A percentile compares a stretch with the other conserved stretches of the same genome.
Conservation (phyloP, 2,329 filamentous ascomycete species). For the Anthostomella pinea region DNA sequence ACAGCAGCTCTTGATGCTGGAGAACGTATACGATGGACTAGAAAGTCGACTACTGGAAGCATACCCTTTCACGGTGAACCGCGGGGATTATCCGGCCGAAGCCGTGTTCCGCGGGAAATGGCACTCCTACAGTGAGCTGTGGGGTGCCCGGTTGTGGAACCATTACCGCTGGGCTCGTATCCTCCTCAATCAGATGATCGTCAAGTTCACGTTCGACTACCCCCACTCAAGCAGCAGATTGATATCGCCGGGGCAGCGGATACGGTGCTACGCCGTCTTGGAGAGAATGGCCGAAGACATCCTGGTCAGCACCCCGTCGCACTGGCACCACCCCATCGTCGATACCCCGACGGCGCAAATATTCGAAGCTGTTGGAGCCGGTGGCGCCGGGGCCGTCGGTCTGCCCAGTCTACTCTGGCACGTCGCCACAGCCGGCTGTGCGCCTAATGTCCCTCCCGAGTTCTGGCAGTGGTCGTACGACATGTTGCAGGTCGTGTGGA, state of each 20-base stretch:
- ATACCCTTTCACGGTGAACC: constrained; percentile 38
- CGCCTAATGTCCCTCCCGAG: constrained; percentile 41
- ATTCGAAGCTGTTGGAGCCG: constrained; percentile 36
- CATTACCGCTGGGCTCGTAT: constrained; percentile 59
- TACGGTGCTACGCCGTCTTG: constrained; percentile 34
- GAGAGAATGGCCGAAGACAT: constrained; percentile 41
- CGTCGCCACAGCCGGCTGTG: constrained; percentile 45
- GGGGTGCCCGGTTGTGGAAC: constrained; percentile 54
- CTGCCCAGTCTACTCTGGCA: constrained; percentile 49
- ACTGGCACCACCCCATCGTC: constrained; percentile 51
- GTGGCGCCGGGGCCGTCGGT: constrained; percentile 46
- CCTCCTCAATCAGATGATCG: constrained; percentile 48
- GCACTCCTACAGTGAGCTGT: constrained; percentile 54
- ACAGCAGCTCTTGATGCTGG: constrained; percentile 38
- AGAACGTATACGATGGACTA: constrained; percentile 39
- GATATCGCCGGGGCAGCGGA: constrained; percentile 30
- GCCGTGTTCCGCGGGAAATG: constrained; percentile 52
- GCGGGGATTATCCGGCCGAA: constrained; percentile 34
- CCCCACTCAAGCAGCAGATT: constrained; percentile 37
- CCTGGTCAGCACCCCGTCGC: constrained; percentile 45
- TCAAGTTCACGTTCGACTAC: constrained; percentile 37
- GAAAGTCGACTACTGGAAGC: constrained; percentile 33
- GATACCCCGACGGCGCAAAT: constrained; percentile 34
- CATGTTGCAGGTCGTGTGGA: constrained; percentile 48
- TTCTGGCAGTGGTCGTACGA: constrained; percentile 45